Conservation (phyloP, 371 early-diverging fungal species). For the Sporodiniella umbellata region DNA sequence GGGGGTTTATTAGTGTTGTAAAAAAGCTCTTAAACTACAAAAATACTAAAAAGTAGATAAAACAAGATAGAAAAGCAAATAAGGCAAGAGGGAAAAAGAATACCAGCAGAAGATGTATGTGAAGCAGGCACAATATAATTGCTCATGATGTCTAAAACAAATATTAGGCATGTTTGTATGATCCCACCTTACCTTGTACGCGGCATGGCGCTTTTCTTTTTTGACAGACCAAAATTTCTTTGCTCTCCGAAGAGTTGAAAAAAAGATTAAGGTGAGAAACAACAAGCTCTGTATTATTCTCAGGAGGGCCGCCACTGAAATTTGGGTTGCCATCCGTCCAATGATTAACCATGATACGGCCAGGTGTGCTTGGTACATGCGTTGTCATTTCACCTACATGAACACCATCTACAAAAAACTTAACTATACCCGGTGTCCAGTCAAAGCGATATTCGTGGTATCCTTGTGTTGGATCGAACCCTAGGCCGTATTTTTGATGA, state of each 20-base stretch:
- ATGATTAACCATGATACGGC: conserved; percentile 35
- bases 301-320: conserved; percentile 31
- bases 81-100: no score
- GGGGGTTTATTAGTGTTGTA: no score
- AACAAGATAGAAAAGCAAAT: no score
- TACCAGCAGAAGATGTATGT: no score
- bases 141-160: no score
- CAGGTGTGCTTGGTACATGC: conserved; percentile 33
- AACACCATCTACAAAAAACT: no score
- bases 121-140: no score
- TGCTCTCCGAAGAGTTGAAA: conserved; percentile 35
- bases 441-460: conserved; percentile 25
- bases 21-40: no score
- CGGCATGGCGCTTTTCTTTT: conserved; percentile 15
- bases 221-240: not conserved
- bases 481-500: conserved; percentile 20
- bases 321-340: conserved; percentile 48
- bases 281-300: conserved; percentile 18
- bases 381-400: conserved; percentile 22
- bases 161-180: no score
- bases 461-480: conserved; percentile 29
- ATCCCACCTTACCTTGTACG: conserved; percentile 27
- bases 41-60: no score
- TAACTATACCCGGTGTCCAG: conserved; percentile 32
- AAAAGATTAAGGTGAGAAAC: conserved; percentile 37